A percentile compares a stretch with the other conserved stretches of the same genome.
These are phyloP conservation scores for Alternaria gansuensis DNA, from an alignment of 2,329 filamentous ascomycete species.

Conservation along the genomic window DNA sequence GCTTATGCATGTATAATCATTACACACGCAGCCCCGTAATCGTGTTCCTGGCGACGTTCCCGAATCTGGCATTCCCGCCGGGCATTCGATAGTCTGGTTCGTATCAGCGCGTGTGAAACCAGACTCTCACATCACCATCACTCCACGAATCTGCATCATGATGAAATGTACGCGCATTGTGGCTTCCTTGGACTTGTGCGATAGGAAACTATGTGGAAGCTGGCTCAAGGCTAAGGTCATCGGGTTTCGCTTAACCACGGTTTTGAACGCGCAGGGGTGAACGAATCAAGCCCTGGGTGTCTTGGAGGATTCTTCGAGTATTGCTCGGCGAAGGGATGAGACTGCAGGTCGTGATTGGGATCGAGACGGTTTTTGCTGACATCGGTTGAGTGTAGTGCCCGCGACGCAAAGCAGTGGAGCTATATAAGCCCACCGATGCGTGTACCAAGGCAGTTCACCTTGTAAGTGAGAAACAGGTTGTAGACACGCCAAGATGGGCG, in stretches of 20 bases:
- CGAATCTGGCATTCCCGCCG: slow-evolving; percentile 10
- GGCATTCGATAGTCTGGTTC: slow-evolving; percentile 19
- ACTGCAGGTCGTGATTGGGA: background rate
- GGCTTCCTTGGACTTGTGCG: background rate
- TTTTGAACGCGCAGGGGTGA: background rate
- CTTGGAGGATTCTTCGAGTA: background rate
- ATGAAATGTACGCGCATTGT: background rate
- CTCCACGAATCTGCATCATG: background rate
- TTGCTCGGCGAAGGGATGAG: background rate
- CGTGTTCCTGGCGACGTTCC: slow-evolving; percentile 4
- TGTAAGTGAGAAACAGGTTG: no score
- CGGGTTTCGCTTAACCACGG: background rate
- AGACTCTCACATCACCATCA: background rate
- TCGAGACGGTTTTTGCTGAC: no score
- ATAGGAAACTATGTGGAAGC: background rate
- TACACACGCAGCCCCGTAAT: slow-evolving; percentile 10
- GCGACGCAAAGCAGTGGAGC: no score
- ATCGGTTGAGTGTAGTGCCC: no score
- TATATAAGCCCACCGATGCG: no score
- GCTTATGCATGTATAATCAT: slow-evolving; percentile 15
- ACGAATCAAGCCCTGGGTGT: background rate
- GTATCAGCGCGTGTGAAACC: slow-evolving; percentile 8
- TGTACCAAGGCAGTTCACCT: no score
- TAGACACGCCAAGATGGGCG: no score
- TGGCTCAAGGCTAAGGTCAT: background rate